Conservation (phyloP, 768 basidiomycete species). For the Dentipellis sp. region DNA sequence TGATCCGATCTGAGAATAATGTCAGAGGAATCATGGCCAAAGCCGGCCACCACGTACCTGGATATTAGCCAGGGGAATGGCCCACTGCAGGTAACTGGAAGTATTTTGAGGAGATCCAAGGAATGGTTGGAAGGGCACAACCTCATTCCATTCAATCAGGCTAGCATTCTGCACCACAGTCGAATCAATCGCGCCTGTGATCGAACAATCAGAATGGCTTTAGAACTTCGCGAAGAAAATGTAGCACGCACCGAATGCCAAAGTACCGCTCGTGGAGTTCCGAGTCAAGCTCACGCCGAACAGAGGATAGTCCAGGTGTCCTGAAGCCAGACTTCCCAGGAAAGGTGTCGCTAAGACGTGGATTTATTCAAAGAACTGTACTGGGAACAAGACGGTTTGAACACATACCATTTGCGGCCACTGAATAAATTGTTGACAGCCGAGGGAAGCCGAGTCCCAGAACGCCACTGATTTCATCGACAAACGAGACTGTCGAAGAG, state of each 20-base stretch:
- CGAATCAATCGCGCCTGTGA: slow-evolving; percentile 63
- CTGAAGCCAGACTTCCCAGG: slow-evolving; percentile 51
- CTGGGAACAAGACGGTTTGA: background rate
- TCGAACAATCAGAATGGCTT: background rate
- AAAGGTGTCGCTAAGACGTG: slow-evolving; percentile 51
- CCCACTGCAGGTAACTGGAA: slow-evolving; percentile 74
- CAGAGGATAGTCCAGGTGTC: slow-evolving; percentile 61
- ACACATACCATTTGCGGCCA: slow-evolving; percentile 39
- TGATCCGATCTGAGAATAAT: background rate
- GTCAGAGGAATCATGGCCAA: background rate
- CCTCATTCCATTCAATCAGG: slow-evolving; percentile 62
- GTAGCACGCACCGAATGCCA: slow-evolving; percentile 49
- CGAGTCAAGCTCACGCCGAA: slow-evolving; percentile 63
- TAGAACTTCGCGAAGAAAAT: background rate
- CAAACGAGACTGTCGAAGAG: slow-evolving; percentile 51
- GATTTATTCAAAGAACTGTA: background rate
- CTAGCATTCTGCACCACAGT: slow-evolving; percentile 54
- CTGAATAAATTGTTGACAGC: slow-evolving; percentile 47
- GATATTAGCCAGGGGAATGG: slow-evolving; percentile 47
- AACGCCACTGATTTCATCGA: slow-evolving; percentile 59
- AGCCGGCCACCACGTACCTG: slow-evolving; percentile 27
- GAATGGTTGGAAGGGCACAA: slow-evolving; percentile 65
- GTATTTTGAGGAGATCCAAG: slow-evolving; percentile 37
- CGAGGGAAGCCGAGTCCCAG: slow-evolving; percentile 72
- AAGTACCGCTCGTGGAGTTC: slow-evolving; percentile 45